Base-by-base conservation (phyloP, 139 green algal species). In the Asterochloris sp. region DNA sequence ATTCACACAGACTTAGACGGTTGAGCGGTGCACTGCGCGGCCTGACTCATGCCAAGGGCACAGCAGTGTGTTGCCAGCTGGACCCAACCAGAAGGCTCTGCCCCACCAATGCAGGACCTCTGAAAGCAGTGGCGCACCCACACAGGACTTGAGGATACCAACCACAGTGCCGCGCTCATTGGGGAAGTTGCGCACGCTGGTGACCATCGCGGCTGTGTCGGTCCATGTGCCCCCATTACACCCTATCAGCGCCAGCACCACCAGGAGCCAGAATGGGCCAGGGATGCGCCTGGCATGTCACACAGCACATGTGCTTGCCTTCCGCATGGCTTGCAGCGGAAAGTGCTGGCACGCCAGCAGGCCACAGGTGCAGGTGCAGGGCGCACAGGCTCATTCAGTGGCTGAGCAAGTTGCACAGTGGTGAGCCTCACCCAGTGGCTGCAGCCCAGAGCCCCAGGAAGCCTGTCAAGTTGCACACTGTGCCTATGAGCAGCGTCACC, bases 161-260 rank as follows among this genome's bases (percentile, higher is more conserved):
- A 97, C 91, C 12, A 95, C 91, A 6, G 86, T 90, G 75, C 95
- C 95, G 0, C 94, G 86, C 27, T 92, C 74, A 66, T 86, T 78
- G 6, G 93, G 90, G 82, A 98, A 97, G 89, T 98, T 98, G 29
- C 90, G 83, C 16, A 96, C 81, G 85, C 90, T 95, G 17, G 92
- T 97, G 47, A 92, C 92, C 15, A 98, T 79, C 11, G 76, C 83
- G 19, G 84, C 64, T 6, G 91, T 94, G 83, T 98, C 94, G 54
- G 88, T 86, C 89, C 91, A 97, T 0, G 85, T 92, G 62, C 88
- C 87, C 0, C 88, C 86, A 68, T 92, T 94, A 29, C 89, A 87
- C 78, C 90, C 89, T 63, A 89, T 27, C 12, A 74, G 69, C 4
- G 83, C 82, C 13, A 90, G 74, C 23, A 74, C n/a, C 15, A 83